phyloP scores from a whole-genome alignment of 2,329 filamentous ascomycete genomes.

The Exophiala lecanii-corni region DNA sequence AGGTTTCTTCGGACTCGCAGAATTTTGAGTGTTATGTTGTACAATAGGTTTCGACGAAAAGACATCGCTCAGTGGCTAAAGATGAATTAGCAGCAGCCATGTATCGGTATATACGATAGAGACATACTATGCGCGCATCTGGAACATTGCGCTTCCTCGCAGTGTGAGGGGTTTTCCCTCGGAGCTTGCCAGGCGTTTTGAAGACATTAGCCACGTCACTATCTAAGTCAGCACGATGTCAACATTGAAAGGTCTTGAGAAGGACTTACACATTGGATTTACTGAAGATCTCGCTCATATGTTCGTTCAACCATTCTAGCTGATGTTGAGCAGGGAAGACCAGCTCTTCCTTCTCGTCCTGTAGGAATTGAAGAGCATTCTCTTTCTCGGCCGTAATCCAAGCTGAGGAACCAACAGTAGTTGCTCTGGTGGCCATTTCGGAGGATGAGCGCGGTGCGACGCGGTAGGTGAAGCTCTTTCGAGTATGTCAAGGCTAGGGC shows the following conservation, averaged over 20 bases:
- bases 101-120: slow-evolving; percentile 1
- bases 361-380: slow-evolving; percentile 68
- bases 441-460: background rate
- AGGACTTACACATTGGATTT: slow-evolving; percentile 72
- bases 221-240: slow-evolving; percentile 8
- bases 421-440: slow-evolving; percentile 32
- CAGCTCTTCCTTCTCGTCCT: slow-evolving; percentile 87
- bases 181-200: slow-evolving; percentile 57
- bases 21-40: slow-evolving; percentile 31
- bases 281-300: slow-evolving; percentile 92
- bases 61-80: slow-evolving; percentile 45
- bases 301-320: slow-evolving; percentile 96
- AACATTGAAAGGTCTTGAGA: slow-evolving; percentile 25
- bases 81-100: slow-evolving; percentile 17
- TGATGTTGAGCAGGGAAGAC: slow-evolving; percentile 89
- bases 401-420: slow-evolving; percentile 69
- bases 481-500: background rate
- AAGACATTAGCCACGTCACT: slow-evolving; percentile 94
- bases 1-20: slow-evolving; percentile 32
- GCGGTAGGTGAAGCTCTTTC: background rate
- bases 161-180: slow-evolving; percentile 46
- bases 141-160: slow-evolving; percentile 40
- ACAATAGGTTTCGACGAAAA: slow-evolving; percentile 40
- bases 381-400: slow-evolving; percentile 85
- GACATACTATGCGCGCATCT: slow-evolving; percentile 42